These are phyloP conservation scores for Phytophthora uliginosa DNA, from an alignment of 352 stramenopile genomes.

Conservation along the genomic window DNA sequence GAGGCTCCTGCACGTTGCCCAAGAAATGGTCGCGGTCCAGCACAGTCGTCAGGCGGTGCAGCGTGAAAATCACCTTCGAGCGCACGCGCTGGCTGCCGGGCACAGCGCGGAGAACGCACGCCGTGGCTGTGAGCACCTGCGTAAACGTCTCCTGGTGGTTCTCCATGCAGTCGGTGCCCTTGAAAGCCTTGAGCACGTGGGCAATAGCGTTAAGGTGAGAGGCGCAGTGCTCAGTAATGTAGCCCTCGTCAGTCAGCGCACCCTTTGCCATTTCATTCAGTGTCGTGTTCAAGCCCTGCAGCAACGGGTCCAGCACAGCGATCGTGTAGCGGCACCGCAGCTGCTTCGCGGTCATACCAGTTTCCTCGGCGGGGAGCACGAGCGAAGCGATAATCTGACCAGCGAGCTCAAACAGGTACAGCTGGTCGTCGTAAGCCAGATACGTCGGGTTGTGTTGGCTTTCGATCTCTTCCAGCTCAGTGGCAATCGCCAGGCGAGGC, in stretches of 20 bases:
- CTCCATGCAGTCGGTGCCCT: conserved; percentile 73
- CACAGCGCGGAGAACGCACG: conserved; percentile 69
- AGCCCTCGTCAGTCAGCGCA: conserved; percentile 47
- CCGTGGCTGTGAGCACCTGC: conserved; percentile 70
- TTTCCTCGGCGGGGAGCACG: conserved; percentile 30
- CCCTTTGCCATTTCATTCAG: conserved; percentile 48
- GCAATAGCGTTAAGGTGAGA: conserved; percentile 82
- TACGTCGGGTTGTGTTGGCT: conserved; percentile 59
- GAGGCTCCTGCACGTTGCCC: conserved; percentile 62
- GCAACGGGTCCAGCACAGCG: conserved; percentile 74
- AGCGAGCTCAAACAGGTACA: conserved; percentile 90
- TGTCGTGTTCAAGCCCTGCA: conserved; percentile 71
- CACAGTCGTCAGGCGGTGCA: conserved; percentile 82
- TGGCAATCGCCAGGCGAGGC: conserved; percentile 67
- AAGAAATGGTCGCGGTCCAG: conserved; percentile 81
- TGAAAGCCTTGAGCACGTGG: conserved; percentile 88
- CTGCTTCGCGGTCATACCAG: conserved; percentile 66
- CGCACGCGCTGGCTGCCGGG: conserved; percentile 60
- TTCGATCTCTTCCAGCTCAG: conserved; percentile 46
- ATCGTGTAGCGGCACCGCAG: conserved; percentile 77
- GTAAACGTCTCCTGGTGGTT: conserved; percentile 85
- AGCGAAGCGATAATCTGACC: conserved; percentile 86
- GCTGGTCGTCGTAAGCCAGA: conserved; percentile 78
- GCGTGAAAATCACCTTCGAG: conserved; percentile 85
- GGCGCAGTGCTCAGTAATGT: conserved; percentile 60